phyloP scores from a whole-genome alignment of 176 grass and related monocot genomes.

The Poa annua region DNA sequence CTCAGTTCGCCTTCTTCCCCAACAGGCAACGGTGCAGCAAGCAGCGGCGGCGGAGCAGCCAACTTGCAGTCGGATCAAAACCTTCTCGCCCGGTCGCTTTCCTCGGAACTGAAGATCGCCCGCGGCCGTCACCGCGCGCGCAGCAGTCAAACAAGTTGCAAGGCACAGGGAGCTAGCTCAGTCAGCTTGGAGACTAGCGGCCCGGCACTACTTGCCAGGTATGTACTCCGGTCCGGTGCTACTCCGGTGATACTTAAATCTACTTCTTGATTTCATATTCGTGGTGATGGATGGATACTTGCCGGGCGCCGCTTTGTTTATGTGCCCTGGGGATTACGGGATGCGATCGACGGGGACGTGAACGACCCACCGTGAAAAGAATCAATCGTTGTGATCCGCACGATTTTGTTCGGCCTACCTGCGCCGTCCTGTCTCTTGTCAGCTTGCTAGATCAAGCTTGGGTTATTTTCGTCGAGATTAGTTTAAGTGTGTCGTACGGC shows the following conservation, averaged over 20 bases:
- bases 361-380: neutral
- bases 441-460: neutral
- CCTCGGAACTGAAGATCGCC: constrained; percentile 1
- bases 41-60: neutral
- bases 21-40: too few species aligned
- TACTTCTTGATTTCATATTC: too few species aligned
- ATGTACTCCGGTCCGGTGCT: neutral
- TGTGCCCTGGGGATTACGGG: neutral
- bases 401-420: neutral
- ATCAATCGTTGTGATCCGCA: too few species aligned
- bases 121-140: neutral
- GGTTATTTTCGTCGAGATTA: neutral
- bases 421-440: constrained; percentile 12
- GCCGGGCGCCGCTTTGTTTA: neutral
- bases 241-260: too few species aligned
- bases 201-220: constrained; percentile 31
- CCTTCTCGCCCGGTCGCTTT: neutral
- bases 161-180: neutral
- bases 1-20: neutral
- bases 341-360: constrained; percentile 9
- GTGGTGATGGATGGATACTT: neutral
- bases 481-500: constrained; percentile 39
- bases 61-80: neutral
- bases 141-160: neutral
- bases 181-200: constrained; percentile 21